phyloP scores from a whole-genome alignment of 306 rosid species.

The Gastrolobium bilobum region DNA sequence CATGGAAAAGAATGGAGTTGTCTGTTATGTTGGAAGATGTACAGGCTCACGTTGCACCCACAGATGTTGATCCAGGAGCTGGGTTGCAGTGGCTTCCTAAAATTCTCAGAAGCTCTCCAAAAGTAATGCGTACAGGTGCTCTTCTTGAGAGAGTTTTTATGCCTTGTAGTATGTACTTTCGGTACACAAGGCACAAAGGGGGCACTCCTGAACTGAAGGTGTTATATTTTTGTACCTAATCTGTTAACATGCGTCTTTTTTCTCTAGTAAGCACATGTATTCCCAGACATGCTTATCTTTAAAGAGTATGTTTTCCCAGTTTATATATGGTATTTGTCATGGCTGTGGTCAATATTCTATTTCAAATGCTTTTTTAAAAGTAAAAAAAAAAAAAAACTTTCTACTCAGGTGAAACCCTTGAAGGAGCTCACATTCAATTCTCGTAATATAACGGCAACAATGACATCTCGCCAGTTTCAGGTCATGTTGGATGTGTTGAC shows the following conservation, averaged over 20 bases:
- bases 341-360: slow-evolving; percentile 34
- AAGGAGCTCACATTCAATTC: slow-evolving; percentile 95
- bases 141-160: slow-evolving; percentile 99
- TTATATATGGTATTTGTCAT: slow-evolving; percentile 41
- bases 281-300: slow-evolving; percentile 22
- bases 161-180: slow-evolving; percentile 98
- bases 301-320: slow-evolving; percentile 29
- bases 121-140: slow-evolving; percentile 99
- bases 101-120: slow-evolving; percentile 93
- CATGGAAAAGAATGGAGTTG: slow-evolving; percentile 90
- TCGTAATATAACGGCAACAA: slow-evolving; percentile 86
- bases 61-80: slow-evolving; percentile 99
- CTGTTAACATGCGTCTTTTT: neutral
- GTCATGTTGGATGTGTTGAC: slow-evolving; percentile 95
- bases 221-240: slow-evolving; percentile 35
- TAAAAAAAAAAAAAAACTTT: slow-evolving; percentile 2
- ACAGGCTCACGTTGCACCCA: slow-evolving; percentile 99
- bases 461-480: slow-evolving; percentile 99
- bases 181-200: slow-evolving; percentile 96
- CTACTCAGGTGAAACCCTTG: slow-evolving; percentile 91
- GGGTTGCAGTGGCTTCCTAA: slow-evolving; percentile 99
- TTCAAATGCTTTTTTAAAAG: slow-evolving; percentile 19
- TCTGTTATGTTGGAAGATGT: slow-evolving; percentile 98
- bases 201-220: slow-evolving; percentile 98
- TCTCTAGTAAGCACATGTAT: slow-evolving; percentile 5